These are phyloP conservation scores for Boletus patriciae DNA, from an alignment of 768 basidiomycete species.

Conservation along the genomic window DNA sequence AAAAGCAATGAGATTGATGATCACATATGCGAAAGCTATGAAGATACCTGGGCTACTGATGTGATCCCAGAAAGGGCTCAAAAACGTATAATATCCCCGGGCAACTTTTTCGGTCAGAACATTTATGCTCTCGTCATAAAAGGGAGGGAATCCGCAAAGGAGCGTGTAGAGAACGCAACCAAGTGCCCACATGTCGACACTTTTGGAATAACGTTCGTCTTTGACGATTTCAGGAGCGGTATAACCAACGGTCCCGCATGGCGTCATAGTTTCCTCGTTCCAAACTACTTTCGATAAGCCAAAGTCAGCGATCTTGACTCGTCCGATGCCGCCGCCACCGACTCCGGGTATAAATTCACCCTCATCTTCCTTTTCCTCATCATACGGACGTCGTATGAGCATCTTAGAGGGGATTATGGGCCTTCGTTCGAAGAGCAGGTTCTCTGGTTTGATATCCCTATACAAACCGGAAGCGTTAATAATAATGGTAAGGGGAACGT, in stretches of 20 bases:
- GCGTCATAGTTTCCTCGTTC: conserved; percentile 99
- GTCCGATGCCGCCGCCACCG: conserved; percentile 96
- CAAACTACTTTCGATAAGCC: conserved; percentile 97
- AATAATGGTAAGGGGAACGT: background rate
- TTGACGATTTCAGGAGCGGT: conserved; percentile 99
- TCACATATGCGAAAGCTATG: background rate
- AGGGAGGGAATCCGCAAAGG: conserved; percentile 95
- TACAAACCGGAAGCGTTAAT: background rate
- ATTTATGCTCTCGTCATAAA: conserved; percentile 98
- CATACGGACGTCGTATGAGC: conserved; percentile 79
- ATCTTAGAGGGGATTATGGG: conserved; percentile 85
- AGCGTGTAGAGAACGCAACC: conserved; percentile 99
- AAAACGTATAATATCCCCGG: conserved; percentile 94
- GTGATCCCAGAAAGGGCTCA: conserved; percentile 99
- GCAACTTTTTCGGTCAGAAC: conserved; percentile 99
- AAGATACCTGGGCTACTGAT: conserved; percentile 73
- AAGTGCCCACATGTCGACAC: conserved; percentile 99
- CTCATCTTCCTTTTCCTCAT: conserved; percentile 98
- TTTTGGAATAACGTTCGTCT: conserved; percentile 94
- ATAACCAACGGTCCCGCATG: conserved; percentile 99
- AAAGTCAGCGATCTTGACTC: conserved; percentile 98
- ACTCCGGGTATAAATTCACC: conserved; percentile 91
- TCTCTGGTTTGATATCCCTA: conserved; percentile 97
- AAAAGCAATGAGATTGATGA: conserved; percentile 13
- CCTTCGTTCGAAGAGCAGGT: conserved; percentile 90